Base-by-base conservation (phyloP, 1,284 basidiomycete species). In the Ganoderma resinaceum region DNA sequence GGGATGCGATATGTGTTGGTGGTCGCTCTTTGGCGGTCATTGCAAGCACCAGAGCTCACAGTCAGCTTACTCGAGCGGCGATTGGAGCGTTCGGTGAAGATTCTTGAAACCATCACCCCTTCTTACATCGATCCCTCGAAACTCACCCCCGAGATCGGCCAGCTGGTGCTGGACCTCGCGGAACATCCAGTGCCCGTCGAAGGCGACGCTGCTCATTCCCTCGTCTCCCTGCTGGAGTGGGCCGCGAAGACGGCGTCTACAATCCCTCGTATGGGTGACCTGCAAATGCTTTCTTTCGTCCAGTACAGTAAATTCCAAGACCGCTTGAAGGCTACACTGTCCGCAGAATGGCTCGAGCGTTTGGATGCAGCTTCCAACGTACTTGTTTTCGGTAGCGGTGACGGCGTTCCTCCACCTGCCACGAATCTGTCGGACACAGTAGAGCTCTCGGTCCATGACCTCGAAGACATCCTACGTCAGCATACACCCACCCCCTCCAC, bases 201-300 rank as follows among this genome's bases (percentile, higher is more conserved):
- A 2, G 70, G 67, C 2, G 67, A 63, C 29, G 67, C 74, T 12
- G 82, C 84, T 4, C 80, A 80, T n/a, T 77, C 75, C 9, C 66
- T 86, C 14, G 67, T 87, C 7, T 74, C 78, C 4, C 75, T 87
- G n/a, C 76, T 90, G 35, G 81, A 84, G 63, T 88, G 87, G 86
- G 78, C 88, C 38, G 67, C 73, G 16, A 66, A 67, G 9, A 74
- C 72, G 1, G 67, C 79, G 5, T 72, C 78, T 7, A 82, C 84
- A 1, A 76, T 82, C 31, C 73, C 79, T 46, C 82, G 79, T 61
- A 77, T 84, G 59, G 78, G 76, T 18, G 80, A 78, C 18, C 77
- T 89, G 16, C 77, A 73, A 42, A 83, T 83, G 18, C 79, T 89
- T 66, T 80, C 82, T 6, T 61, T 73, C 3, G 80, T 82, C 31